Evolutionary conservation across 106 monocot genomes (phyloP), one percentile per base, ranked within the genome.

Genomic region (Gastrodia elata): DNA sequence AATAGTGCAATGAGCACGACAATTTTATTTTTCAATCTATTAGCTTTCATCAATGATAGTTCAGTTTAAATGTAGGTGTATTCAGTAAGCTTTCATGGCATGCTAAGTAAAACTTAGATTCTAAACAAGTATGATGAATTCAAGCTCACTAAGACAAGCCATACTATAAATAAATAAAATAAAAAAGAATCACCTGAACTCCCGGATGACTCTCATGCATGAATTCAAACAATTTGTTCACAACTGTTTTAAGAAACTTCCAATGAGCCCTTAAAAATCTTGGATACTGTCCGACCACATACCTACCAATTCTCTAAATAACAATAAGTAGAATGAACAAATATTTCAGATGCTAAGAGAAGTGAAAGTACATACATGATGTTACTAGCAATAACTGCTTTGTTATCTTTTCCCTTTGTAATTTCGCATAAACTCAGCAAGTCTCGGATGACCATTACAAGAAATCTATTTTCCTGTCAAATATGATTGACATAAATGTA

Each of bases 131-230:
- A 52, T 52, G 52, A 52, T 22, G 2, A 52, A 2, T 52, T 52
- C 18, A 52, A 52, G 2, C 22, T 22, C 52, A 52, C 7, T 52
- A 52, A 5, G 22, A 52, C 7, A n/a, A 52, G 7, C 4, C 22
- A n/a, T n/a, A 52, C n/a, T n/a, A 4, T 61, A 14, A 14, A 14
- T 3, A 61, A 61, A 32, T 3, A 30, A 0, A 13, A 3, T 1
- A n/a, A 78, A 10, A 9, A 74, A 38, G 24, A n/a, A 33, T 81
- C 9, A 99, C 98, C 91, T 99, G 98, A 83, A 99, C 98, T 76
- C 98, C 98, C 35, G 98, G 98, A 88, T 99, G 98, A 55, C 85
- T 93, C 81, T 99, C 98, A 77, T 99, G 98, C 98, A 99, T 99
- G 80, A 99, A 99, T 77, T 99, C 98, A 81, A 99, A 99, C 64